Evolutionary conservation across 2,329 filamentous ascomycete genomes (phyloP).

Genomic region (Cladophialophora immunda): DNA sequence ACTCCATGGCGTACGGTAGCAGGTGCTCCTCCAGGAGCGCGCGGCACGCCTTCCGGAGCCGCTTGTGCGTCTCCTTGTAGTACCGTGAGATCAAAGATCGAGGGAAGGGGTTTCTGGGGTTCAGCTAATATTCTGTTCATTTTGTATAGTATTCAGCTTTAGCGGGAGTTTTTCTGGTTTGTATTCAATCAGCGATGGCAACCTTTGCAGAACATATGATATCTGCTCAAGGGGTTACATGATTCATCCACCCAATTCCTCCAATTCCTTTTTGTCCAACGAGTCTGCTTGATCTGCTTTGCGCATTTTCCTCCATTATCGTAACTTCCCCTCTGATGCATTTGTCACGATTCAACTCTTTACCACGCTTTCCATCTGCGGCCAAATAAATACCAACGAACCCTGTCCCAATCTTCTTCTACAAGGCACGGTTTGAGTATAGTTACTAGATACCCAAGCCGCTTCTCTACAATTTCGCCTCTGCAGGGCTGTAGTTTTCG

Average conservation of each 20-base stretch:
- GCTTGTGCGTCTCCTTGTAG: conserved; percentile 71
- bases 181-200: neutral
- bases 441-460: no score
- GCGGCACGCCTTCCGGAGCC: conserved; percentile 74
- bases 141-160: neutral
- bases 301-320: neutral
- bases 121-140: neutral
- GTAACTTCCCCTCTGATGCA: no score
- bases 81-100: no score
- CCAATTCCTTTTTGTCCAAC: neutral
- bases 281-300: neutral
- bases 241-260: neutral
- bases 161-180: neutral
- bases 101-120: no score
- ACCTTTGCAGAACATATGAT: neutral
- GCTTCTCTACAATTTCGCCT: no score
- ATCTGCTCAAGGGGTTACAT: neutral
- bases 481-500: no score
- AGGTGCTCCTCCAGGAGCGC: conserved; percentile 72
- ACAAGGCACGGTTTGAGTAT: no score
- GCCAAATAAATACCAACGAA: no score
- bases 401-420: no score
- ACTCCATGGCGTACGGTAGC: conserved; percentile 70
- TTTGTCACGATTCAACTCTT: no score
- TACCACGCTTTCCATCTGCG: no score